A percentile compares a stretch with the other conserved stretches of the same genome.
phyloP scores from a whole-genome alignment of 768 basidiomycete genomes.

The Cantharellus anzutake region DNA sequence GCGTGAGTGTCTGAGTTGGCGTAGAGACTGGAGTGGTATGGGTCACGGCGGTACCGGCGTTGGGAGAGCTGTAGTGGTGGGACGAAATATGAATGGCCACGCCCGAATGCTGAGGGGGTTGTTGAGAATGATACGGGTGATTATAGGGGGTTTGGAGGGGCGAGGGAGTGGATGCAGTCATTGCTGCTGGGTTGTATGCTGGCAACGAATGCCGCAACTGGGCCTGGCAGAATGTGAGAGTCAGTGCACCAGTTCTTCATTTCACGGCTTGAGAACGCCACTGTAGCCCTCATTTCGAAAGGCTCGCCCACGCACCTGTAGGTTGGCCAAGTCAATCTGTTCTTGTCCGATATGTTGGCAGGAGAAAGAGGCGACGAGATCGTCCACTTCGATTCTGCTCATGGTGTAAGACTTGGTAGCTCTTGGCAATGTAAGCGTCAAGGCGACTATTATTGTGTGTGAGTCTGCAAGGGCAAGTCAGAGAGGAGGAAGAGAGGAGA shows the following conservation, averaged over 20 bases:
- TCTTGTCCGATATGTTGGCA: constrained; percentile 34
- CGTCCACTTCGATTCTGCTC: constrained; percentile 28
- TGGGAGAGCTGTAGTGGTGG: too few relatives aligned
- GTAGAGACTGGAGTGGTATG: too few relatives aligned
- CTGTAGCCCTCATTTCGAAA: constrained; percentile 1
- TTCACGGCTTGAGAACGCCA: too few relatives aligned
- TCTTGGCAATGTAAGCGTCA: too few relatives aligned
- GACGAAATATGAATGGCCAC: too few relatives aligned
- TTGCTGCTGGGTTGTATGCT: background rate
- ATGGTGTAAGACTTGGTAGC: constrained; percentile 13
- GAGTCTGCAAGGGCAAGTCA: too few relatives aligned
- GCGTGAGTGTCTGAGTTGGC: too few relatives aligned
- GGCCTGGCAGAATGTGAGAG: background rate
- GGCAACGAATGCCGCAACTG: background rate
- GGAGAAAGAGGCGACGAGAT: constrained; percentile 30
- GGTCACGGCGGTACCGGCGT: too few relatives aligned
- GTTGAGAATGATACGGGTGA: background rate
- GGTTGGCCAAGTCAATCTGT: constrained; percentile 29
- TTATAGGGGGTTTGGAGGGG: background rate
- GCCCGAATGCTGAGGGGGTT: too few relatives aligned
- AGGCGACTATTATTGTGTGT: too few relatives aligned
- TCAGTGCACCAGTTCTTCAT: too few relatives aligned
- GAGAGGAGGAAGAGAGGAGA: too few relatives aligned
- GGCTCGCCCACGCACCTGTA: constrained; percentile 23
- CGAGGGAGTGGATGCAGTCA: background rate